phyloP scores from a whole-genome alignment of 2,329 filamentous ascomycete genomes.

The Epichloe festucae region DNA sequence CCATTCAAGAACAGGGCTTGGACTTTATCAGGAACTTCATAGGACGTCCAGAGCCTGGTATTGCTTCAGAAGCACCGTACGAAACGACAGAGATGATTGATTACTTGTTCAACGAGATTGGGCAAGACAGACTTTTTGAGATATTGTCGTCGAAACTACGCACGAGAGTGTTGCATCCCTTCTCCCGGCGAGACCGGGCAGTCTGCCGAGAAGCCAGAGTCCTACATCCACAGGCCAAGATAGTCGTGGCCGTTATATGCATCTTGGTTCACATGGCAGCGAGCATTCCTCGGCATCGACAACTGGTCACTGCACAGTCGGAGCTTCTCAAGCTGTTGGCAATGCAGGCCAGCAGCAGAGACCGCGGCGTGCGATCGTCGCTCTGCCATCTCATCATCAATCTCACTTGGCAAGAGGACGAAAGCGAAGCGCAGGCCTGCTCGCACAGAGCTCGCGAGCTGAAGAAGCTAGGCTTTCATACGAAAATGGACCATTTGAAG shows the following conservation, averaged over 20 bases:
- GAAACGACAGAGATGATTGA: slow-evolving; percentile 68
- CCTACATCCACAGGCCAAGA: slow-evolving; percentile 48
- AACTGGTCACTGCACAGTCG: slow-evolving; percentile 64
- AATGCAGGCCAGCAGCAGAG: slow-evolving; percentile 59
- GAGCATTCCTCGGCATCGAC: slow-evolving; percentile 63
- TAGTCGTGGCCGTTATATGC: slow-evolving; percentile 66
- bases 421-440: slow-evolving; percentile 50
- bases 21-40: slow-evolving; percentile 86
- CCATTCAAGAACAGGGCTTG: slow-evolving; percentile 81
- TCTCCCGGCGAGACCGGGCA: slow-evolving; percentile 27
- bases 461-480: slow-evolving; percentile 56
- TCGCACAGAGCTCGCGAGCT: slow-evolving; percentile 56
- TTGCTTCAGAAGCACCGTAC: slow-evolving; percentile 34
- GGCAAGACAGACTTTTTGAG: slow-evolving; percentile 65
- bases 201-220: slow-evolving; percentile 31
- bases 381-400: slow-evolving; percentile 80
- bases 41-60: slow-evolving; percentile 40
- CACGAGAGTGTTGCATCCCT: slow-evolving; percentile 42
- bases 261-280: slow-evolving; percentile 84
- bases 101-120: slow-evolving; percentile 62
- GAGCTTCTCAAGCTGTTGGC: slow-evolving; percentile 61
- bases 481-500: slow-evolving; percentile 48
- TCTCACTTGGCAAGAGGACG: slow-evolving; percentile 70
- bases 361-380: slow-evolving; percentile 60
- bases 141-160: slow-evolving; percentile 69